phyloP scores from a whole-genome alignment of 495 filamentous ascomycete species.

The Cryomyces minteri region DNA sequence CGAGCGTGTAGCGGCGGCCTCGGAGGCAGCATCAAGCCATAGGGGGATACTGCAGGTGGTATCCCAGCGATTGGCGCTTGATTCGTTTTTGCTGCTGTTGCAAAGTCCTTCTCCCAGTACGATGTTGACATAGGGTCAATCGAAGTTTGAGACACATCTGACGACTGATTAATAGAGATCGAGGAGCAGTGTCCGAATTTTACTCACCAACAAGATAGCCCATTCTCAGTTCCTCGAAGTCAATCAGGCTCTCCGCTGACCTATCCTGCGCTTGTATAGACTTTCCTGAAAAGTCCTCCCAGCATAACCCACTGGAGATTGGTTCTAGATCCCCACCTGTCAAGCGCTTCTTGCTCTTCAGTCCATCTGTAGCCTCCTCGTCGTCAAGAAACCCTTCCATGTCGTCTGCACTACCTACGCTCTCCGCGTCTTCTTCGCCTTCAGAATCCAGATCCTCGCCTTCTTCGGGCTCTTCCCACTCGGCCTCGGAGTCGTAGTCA shows the following conservation, averaged over 20 bases:
- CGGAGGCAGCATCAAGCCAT: slow-evolving; percentile 7
- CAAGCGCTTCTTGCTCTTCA: slow-evolving; percentile 21
- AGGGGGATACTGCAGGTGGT: neutral
- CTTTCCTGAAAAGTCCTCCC: slow-evolving; percentile 38
- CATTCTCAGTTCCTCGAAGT: slow-evolving; percentile 39
- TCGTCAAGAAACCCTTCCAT: slow-evolving; percentile 66
- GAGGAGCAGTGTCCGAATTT: too few relatives aligned
- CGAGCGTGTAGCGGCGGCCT: neutral
- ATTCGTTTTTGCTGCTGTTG: neutral
- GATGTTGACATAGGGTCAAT: slow-evolving; percentile 73
- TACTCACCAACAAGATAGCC: slow-evolving; percentile 8
- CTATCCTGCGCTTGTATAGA: neutral
- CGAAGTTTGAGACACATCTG: neutral
- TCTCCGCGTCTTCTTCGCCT: slow-evolving; percentile 62
- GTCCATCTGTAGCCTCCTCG: slow-evolving; percentile 22
- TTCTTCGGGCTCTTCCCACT: slow-evolving; percentile 77
- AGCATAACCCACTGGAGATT: slow-evolving; percentile 58
- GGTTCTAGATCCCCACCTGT: slow-evolving; percentile 60
- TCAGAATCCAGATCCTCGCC: slow-evolving; percentile 61
- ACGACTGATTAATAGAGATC: too few relatives aligned
- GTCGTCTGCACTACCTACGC: slow-evolving; percentile 40
- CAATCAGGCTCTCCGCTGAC: neutral
- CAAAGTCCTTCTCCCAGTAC: slow-evolving; percentile 45
- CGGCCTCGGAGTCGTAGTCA: slow-evolving; percentile 91
- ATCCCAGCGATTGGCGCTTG: slow-evolving; percentile 1